Base-by-base conservation (phyloP, 495 filamentous ascomycete species). In the Neurospora terricola region DNA sequence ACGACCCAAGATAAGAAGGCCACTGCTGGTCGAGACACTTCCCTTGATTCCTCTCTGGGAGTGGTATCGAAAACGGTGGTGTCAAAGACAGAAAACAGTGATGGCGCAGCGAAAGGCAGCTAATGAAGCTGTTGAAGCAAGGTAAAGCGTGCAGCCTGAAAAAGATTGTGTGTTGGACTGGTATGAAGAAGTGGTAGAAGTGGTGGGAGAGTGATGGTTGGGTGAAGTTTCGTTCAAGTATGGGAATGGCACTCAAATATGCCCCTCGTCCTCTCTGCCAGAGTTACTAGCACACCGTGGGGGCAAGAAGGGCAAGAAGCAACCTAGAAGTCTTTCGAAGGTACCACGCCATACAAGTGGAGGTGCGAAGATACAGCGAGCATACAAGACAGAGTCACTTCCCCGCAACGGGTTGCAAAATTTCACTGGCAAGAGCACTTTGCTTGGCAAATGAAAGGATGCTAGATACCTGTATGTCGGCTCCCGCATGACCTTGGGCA, bases 1-100 rank as follows among this genome's bases (percentile, higher is more conserved):
- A 42, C 73, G 77, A 14, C 79, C 80, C 38, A 82, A 37, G 72
- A 80, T 66, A 8, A 81, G 74, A 38, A 71, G 73, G 2, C 76
- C 75, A 4, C 43, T 36, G 37, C 48, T 77, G 69, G 79, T 81
- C 6, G 77, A 77, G 8, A 80, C 75, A 45, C 62, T 79, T 5
- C 69, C 76, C 16, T 11, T 69, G 71, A 38, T 72, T 12, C 75
- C 75, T 36, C 72, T 78, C 73, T 80, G 76, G 71, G 11, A 54
- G 45, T 54, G 45, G 9, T 48, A 48, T 48, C 8, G n/a, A 48
- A 48, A 48, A 21, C 3, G 43, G 43, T 12, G n/a, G 10, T 54
- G 45, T 12, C 45, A 27, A 54, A 14, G 45, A 54, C 45, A 23
- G 21, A 30, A 16, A 30, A 9, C 5, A 30, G 12, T 62, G 23